Conservation (phyloP, 768 basidiomycete species). For the Leccinum imitatum region DNA sequence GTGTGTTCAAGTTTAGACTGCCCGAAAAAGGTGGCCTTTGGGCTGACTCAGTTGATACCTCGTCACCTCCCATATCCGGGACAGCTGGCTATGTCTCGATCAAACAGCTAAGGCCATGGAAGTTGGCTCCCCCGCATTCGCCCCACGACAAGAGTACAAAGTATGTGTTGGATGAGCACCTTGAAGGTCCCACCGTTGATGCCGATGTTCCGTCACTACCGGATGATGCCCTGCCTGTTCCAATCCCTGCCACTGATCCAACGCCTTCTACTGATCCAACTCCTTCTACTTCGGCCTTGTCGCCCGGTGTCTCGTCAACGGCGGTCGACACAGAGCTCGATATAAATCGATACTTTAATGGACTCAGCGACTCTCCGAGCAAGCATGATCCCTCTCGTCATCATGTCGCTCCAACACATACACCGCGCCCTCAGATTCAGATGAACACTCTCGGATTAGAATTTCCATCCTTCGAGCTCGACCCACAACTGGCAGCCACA, state of each 20-base stretch:
- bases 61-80: slow-evolving; percentile 7
- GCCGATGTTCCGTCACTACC: background rate
- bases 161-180: background rate
- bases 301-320: slow-evolving; percentile 1
- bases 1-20: background rate
- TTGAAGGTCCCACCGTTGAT: background rate
- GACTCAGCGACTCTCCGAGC: slow-evolving; percentile 22
- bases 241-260: background rate
- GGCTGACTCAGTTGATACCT: background rate
- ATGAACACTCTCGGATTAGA: slow-evolving; percentile 4
- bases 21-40: slow-evolving; percentile 4
- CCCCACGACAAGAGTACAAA: background rate
- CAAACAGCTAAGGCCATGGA: slow-evolving; percentile 17
- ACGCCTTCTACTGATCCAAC: background rate
- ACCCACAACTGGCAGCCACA: slow-evolving; percentile 6
- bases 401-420: background rate
- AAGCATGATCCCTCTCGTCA: slow-evolving; percentile 9
- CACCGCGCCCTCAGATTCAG: slow-evolving; percentile 10
- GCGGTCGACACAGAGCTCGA: slow-evolving; percentile 20
- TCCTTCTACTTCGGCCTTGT: background rate
- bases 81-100: slow-evolving; percentile 11
- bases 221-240: background rate
- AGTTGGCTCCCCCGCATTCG: slow-evolving; percentile 5
- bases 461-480: slow-evolving; percentile 9
- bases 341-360: slow-evolving; percentile 31